Conservation (phyloP, 495 filamentous ascomycete species). For the Diplogelasinospora grovesii region DNA sequence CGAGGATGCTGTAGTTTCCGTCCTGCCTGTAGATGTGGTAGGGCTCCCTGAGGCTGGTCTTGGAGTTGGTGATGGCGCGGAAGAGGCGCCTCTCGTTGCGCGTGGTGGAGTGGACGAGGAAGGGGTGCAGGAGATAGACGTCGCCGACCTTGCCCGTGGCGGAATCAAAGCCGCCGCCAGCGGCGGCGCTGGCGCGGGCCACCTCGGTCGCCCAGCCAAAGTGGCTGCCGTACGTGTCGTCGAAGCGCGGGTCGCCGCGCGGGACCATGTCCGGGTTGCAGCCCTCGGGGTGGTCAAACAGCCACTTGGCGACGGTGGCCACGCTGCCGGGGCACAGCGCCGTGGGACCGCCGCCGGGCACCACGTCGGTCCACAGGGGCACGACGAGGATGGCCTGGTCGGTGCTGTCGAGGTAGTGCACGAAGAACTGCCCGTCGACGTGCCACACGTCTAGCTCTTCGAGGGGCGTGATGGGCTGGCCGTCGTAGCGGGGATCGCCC, state of each 20-base stretch:
- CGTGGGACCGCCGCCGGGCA: slow-evolving; percentile 58
- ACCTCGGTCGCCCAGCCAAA: slow-evolving; percentile 37
- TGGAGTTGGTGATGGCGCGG: slow-evolving; percentile 70
- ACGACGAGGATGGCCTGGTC: slow-evolving; percentile 68
- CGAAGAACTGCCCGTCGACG: slow-evolving; percentile 71
- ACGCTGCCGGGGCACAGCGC: slow-evolving; percentile 57
- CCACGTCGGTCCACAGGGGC: slow-evolving; percentile 62
- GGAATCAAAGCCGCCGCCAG: slow-evolving; percentile 52
- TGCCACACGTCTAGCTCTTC: slow-evolving; percentile 58
- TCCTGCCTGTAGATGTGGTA: slow-evolving; percentile 60
- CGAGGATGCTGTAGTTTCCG: slow-evolving; percentile 57
- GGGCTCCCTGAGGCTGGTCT: slow-evolving; percentile 54
- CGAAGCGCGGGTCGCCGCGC: slow-evolving; percentile 36
- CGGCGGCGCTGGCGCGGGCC: slow-evolving; percentile 48
- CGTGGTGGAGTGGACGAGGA: slow-evolving; percentile 65
- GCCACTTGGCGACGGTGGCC: slow-evolving; percentile 47
- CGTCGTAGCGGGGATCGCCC: slow-evolving; percentile 51
- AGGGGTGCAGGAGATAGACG: slow-evolving; percentile 63
- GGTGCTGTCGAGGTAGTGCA: slow-evolving; percentile 66
- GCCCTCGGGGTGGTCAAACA: slow-evolving; percentile 62
- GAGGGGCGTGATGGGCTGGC: slow-evolving; percentile 40
- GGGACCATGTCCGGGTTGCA: slow-evolving; percentile 63
- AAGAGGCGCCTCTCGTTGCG: slow-evolving; percentile 52
- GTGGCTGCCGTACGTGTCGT: no score
- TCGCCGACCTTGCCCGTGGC: slow-evolving; percentile 59